These are phyloP conservation scores for Lathyrus oleraceus DNA, from an alignment of 306 rosid species.

Conservation along the genomic window DNA sequence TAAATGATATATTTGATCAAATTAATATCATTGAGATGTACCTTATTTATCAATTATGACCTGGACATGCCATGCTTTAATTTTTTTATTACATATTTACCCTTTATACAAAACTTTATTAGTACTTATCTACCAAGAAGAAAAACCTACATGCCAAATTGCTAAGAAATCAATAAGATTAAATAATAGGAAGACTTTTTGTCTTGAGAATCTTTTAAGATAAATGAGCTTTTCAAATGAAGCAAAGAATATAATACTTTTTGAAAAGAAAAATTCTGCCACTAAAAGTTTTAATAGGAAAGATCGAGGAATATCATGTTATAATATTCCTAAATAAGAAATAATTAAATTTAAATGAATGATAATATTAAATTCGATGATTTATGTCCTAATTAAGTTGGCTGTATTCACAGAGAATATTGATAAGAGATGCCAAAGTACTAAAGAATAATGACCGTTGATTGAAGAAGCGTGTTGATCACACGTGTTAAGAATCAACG, in stretches of 20 bases:
- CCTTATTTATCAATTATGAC: no score
- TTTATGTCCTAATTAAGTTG: constrained; percentile 31
- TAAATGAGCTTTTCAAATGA: constrained; percentile 20
- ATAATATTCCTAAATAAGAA: not conserved
- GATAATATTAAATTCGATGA: not conserved
- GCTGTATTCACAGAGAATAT: constrained; percentile 33
- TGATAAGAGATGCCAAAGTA: constrained; percentile 31
- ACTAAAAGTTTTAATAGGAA: not conserved
- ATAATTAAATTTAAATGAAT: not conserved
- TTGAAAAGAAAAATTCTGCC: not conserved
- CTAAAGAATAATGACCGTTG: not conserved
- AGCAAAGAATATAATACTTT: constrained; percentile 19
- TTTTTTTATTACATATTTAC: no score
- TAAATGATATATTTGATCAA: no score
- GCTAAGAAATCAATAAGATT: not conserved
- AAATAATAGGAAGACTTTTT: not conserved
- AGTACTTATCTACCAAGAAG: no score
- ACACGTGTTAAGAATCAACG: not conserved
- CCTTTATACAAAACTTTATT: no score
- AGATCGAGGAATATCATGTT: constrained; percentile 20
- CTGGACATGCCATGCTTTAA: no score
- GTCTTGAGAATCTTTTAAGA: constrained; percentile 18
- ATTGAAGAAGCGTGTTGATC: constrained; percentile 20
- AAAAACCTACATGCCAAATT: not conserved
- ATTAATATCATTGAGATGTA: no score